Percentiles rank a stretch among this genome's conserved stretches.
phyloP scores from a whole-genome alignment of 225 moss, liverwort and hornwort genomes.

The Bryoerythrophyllum caledonicum region DNA sequence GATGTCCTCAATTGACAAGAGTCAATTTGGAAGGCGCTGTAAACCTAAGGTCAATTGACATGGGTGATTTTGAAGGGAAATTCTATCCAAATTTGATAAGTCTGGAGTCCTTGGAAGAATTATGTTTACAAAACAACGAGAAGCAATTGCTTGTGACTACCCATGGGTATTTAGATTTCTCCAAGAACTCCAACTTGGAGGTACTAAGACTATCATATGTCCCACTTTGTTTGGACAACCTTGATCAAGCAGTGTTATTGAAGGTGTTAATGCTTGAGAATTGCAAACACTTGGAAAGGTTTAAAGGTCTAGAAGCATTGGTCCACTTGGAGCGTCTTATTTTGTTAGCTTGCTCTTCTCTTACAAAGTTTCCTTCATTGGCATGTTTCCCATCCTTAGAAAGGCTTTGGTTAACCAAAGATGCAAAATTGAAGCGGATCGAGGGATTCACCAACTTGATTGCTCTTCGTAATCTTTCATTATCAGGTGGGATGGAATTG shows the following conservation, averaged over 20 bases:
- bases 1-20: not conserved
- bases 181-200: not conserved
- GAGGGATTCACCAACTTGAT: not conserved
- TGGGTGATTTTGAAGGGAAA: not conserved
- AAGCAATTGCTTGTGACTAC: accelerated
- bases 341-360: not conserved
- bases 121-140: not conserved
- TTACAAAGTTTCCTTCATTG: not conserved
- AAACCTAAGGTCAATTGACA: accelerated
- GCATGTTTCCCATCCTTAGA: not conserved
- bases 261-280: accelerated
- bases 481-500: not conserved
- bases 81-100: not conserved
- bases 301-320: not conserved
- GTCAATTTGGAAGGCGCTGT: not conserved
- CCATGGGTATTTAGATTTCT: not conserved
- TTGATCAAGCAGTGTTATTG: not conserved
- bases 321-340: accelerated
- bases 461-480: not conserved
- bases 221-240: not conserved
- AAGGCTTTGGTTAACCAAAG: accelerated
- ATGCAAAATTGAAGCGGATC: not conserved
- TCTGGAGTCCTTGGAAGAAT: not conserved
- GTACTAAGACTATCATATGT: not conserved
- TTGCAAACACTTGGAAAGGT: not conserved